Evolutionary conservation across 176 grass and related monocot genomes (phyloP).

Genomic region (Musa acuminata): DNA sequence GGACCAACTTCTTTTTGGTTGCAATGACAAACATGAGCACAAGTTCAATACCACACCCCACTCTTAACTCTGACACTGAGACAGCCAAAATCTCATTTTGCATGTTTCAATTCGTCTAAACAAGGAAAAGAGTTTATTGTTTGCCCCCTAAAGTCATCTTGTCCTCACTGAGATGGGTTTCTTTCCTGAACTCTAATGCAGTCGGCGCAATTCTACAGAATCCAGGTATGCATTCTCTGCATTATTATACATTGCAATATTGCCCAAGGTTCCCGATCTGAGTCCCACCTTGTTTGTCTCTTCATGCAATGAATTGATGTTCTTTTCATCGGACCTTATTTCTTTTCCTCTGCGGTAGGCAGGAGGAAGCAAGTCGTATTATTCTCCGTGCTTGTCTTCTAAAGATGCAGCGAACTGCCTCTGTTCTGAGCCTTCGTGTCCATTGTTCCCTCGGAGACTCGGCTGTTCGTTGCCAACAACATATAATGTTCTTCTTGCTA

Average conservation of each 20-base stretch:
- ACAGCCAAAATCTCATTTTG: not conserved
- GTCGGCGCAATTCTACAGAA: not conserved
- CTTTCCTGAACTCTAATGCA: not conserved
- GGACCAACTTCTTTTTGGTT: no score
- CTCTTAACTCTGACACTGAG: not conserved
- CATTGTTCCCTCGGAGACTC: not conserved
- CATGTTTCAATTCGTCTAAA: not conserved
- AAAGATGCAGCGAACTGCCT: not conserved
- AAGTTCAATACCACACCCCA: no score
- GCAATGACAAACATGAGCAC: no score
- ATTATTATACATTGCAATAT: not conserved
- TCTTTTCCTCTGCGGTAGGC: not conserved
- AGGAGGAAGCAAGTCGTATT: not conserved
- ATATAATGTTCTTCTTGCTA: not conserved
- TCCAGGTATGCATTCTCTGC: not conserved
- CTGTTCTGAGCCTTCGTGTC: not conserved
- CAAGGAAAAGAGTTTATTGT: not conserved
- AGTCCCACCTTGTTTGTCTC: not conserved
- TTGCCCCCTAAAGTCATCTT: constrained; percentile 13
- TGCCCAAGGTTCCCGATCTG: not conserved
- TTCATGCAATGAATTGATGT: not conserved
- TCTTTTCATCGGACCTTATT: not conserved
- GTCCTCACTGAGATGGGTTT: constrained; percentile 4
- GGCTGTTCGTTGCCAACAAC: not conserved
- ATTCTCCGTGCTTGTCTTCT: no score